These are phyloP conservation scores for Pleurotus citrinopileatus DNA, from an alignment of 768 basidiomycete species.

Conservation along the genomic window DNA sequence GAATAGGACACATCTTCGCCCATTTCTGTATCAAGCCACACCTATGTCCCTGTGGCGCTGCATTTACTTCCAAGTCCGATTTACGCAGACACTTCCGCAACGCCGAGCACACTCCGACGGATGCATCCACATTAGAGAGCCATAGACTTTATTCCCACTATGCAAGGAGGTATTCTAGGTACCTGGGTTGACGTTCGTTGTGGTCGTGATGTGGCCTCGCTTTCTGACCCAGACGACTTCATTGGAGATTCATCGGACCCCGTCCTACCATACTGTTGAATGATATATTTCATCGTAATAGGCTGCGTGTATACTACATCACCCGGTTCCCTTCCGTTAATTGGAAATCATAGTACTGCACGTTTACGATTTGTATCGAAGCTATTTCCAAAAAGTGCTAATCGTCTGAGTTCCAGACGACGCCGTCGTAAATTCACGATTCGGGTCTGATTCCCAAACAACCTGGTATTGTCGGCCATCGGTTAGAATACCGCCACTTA, in stretches of 20 bases:
- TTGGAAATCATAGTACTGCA: no score
- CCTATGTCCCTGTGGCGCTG: neutral
- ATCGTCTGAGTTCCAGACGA: conserved; percentile 38
- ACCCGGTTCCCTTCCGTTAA: no score
- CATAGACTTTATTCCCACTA: neutral
- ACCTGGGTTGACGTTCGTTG: neutral
- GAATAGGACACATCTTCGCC: neutral
- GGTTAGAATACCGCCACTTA: conserved; percentile 15
- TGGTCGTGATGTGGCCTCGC: neutral
- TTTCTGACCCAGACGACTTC: no score
- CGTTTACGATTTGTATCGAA: no score
- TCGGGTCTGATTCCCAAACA: conserved; percentile 63
- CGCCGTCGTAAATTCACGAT: conserved; percentile 43
- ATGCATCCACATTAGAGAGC: neutral
- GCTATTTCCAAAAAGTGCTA: conserved; percentile 41
- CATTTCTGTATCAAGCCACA: neutral
- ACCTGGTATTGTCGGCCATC: conserved; percentile 34
- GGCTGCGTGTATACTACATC: no score
- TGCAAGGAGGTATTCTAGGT: neutral
- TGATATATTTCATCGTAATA: no score
- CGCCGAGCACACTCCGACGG: neutral
- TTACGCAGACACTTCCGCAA: neutral
- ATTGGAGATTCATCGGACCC: no score
- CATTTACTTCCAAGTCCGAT: neutral
- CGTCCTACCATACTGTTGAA: no score